phyloP scores from a whole-genome alignment of 2,329 filamentous ascomycete species.

The Chrysoporthe puriensis region DNA sequence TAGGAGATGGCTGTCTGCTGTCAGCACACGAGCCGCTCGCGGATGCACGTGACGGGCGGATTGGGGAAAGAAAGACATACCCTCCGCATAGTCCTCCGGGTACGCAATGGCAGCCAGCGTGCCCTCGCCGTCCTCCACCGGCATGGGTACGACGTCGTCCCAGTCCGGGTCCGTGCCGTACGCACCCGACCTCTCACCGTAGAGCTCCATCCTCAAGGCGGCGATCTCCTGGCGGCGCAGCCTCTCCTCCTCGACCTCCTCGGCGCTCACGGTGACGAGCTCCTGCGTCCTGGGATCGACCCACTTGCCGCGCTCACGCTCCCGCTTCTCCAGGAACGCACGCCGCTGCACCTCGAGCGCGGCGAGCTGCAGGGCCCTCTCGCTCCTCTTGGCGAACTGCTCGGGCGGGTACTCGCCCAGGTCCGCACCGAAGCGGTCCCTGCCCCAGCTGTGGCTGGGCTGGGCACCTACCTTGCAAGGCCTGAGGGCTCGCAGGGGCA shows the following conservation, averaged over 20 bases:
- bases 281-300: constrained; percentile 32
- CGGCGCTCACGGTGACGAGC: constrained; percentile 36
- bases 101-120: constrained; percentile 95
- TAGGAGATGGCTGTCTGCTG: constrained; percentile 76
- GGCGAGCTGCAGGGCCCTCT: constrained; percentile 48
- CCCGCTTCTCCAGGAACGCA: constrained; percentile 47
- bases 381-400: constrained; percentile 48
- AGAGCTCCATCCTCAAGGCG: constrained; percentile 53
- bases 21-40: constrained; percentile 5
- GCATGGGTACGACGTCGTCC: constrained; percentile 83
- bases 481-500: constrained; percentile 51
- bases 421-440: constrained; percentile 53
- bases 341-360: constrained; percentile 49
- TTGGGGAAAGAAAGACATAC: constrained; percentile 40
- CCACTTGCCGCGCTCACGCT: constrained; percentile 32
- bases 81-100: constrained; percentile 83
- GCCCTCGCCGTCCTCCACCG: constrained; percentile 79
- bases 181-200: constrained; percentile 52
- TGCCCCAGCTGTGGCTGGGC: constrained; percentile 48
- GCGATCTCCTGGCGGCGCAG: constrained; percentile 56
- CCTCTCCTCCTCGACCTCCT: constrained; percentile 52
- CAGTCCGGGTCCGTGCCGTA: constrained; percentile 74
- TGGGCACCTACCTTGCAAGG: constrained; percentile 16
- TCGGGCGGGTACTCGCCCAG: constrained; percentile 52
- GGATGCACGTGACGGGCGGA: not conserved